A percentile compares a stretch with the other conserved stretches of the same genome.
Evolutionary conservation across 441 rosid species (phyloP).

Genomic region (Croton setiger): DNA sequence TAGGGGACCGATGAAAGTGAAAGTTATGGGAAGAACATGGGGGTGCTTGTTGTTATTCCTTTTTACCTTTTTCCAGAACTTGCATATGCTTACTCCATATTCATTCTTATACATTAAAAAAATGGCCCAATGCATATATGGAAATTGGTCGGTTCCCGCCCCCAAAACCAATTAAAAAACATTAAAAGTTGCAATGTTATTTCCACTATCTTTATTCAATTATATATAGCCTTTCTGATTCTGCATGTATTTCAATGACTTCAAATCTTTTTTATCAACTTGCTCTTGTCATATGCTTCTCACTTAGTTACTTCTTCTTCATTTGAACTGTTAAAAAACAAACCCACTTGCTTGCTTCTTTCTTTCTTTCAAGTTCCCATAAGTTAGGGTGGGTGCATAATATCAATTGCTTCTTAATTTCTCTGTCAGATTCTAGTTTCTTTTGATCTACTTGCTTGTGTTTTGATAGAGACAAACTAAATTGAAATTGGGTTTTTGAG

Average conservation of each 20-base stretch:
- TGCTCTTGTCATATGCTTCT: conserved; percentile 18
- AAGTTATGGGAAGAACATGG: conserved; percentile 52
- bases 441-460: conserved; percentile 18
- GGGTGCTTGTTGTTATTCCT: conserved; percentile 31
- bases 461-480: conserved; percentile 23
- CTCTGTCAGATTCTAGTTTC: conserved; percentile 2
- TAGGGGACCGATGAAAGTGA: conserved; percentile 40
- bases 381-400: conserved; percentile 1
- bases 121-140: conserved; percentile 19
- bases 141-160: conserved; percentile 40
- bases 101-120: conserved; percentile 19
- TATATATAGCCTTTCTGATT: conserved; percentile 20
- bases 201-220: conserved; percentile 28
- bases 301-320: not conserved
- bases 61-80: conserved; percentile 36
- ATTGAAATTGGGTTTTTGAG: not conserved
- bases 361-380: conserved; percentile 20
- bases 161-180: conserved; percentile 21
- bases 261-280: conserved; percentile 25
- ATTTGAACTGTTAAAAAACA: not conserved
- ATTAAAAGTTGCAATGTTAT: conserved; percentile 1
- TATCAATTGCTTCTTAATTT: not conserved
- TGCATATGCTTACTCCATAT: conserved; percentile 42
- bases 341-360: conserved; percentile 13
- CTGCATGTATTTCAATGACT: conserved; percentile 32